phyloP scores from a whole-genome alignment of 345 rosid genomes.

The Gossypium sturtianum region DNA sequence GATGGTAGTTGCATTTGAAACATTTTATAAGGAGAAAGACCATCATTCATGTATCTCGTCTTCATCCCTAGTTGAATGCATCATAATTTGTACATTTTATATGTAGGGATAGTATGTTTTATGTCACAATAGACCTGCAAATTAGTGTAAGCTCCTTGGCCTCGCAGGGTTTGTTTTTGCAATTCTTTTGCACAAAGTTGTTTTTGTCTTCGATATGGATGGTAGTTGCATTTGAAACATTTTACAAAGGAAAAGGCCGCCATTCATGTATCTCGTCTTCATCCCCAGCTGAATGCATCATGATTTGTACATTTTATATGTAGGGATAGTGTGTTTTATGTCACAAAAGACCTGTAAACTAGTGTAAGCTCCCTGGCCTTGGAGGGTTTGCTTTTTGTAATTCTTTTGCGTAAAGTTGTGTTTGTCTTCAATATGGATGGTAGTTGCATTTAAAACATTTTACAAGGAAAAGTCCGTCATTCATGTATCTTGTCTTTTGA shows the following conservation, averaged over 20 bases:
- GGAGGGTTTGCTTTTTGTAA: not conserved
- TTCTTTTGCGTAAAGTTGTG: not conserved
- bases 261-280: not conserved
- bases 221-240: not conserved
- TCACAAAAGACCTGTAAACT: not conserved
- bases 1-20: not conserved
- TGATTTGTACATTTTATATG: not conserved
- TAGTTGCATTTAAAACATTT: not conserved
- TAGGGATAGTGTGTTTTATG: not conserved
- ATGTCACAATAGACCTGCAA: not conserved
- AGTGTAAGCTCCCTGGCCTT: not conserved
- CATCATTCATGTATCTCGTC: not conserved
- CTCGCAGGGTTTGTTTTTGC: not conserved
- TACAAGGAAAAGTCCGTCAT: not conserved
- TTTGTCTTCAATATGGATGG: not conserved
- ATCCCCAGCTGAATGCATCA: not conserved
- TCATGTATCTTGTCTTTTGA: not conserved
- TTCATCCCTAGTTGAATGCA: not conserved
- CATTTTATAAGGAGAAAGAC: not conserved
- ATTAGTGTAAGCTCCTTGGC: not conserved
- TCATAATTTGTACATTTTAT: not conserved
- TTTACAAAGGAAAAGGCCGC: not conserved
- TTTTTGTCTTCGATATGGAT: not conserved
- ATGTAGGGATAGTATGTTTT: not conserved
- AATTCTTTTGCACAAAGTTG: not conserved